A percentile compares a stretch with the other conserved stretches of the same genome.
phyloP scores from a whole-genome alignment of 805 yeast species.

The Ascoidea rubescens region DNA sequence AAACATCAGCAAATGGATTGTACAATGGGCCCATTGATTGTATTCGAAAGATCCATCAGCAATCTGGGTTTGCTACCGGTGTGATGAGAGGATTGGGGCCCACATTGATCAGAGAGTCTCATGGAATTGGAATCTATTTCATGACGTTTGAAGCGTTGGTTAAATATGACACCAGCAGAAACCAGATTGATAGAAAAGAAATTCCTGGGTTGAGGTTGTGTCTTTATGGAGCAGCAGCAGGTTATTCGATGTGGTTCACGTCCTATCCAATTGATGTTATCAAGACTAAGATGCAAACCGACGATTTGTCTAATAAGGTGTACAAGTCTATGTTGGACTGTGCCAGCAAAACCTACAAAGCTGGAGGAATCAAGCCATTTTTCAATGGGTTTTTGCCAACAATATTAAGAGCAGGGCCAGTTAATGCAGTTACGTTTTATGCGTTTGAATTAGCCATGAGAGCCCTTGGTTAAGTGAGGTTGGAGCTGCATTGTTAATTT shows the following conservation, averaged over 20 bases:
- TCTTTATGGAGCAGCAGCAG: conserved; percentile 79
- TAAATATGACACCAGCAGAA: conserved; percentile 40
- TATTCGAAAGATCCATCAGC: conserved; percentile 37
- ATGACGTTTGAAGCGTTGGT: conserved; percentile 83
- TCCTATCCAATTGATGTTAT: conserved; percentile 84
- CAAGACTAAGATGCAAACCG: conserved; percentile 80
- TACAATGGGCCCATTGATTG: conserved; percentile 69
- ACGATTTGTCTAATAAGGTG: conserved; percentile 41
- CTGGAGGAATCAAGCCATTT: conserved; percentile 64
- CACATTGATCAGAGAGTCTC: conserved; percentile 70
- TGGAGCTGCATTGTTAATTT: background rate
- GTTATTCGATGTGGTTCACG: conserved; percentile 75
- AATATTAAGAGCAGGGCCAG: conserved; percentile 92
- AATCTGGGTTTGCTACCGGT: conserved; percentile 40
- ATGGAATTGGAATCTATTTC: conserved; percentile 84
- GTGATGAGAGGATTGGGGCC: conserved; percentile 75
- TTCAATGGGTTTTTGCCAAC: conserved; percentile 90
- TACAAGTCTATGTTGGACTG: conserved; percentile 51
- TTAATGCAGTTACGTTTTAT: conserved; percentile 92
- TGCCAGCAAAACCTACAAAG: conserved; percentile 32
- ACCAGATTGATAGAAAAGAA: conserved; percentile 42
- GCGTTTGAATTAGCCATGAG: conserved; percentile 89
- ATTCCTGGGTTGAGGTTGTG: conserved; percentile 85
- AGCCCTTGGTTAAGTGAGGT: conserved; percentile 4
- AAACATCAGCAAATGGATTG: conserved; percentile 34